A percentile compares a stretch with the other conserved stretches of the same genome.
Evolutionary conservation across 2,329 filamentous ascomycete species (phyloP).

Genomic region (Fusarium buharicum): DNA sequence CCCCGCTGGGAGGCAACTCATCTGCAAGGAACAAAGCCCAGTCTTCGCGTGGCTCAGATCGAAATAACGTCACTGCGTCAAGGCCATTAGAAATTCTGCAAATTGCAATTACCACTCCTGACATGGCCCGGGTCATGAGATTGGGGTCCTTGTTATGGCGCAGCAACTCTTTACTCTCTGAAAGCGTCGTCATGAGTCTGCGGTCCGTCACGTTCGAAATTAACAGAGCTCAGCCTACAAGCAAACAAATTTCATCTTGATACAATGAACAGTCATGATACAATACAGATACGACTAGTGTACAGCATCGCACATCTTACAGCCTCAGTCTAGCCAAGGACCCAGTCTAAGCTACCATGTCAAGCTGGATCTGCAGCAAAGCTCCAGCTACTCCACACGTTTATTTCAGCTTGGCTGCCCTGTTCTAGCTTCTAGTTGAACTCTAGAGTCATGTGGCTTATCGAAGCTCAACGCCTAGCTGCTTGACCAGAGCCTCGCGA

Average conservation of each 20-base stretch:
- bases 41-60: conserved; percentile 34
- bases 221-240: conserved; percentile 1
- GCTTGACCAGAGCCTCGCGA: conserved; percentile 69
- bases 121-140: conserved; percentile 15
- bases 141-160: conserved; percentile 18
- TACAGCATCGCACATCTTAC: conserved; percentile 28
- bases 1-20: conserved; percentile 35
- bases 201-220: conserved; percentile 5
- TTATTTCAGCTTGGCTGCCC: conserved; percentile 32
- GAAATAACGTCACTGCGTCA: conserved; percentile 30
- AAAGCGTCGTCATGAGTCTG: conserved; percentile 7
- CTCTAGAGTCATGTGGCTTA: conserved; percentile 29
- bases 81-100: conserved; percentile 16
- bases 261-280: conserved; percentile 9
- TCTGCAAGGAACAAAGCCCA: conserved; percentile 14
- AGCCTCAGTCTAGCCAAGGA: conserved; percentile 19
- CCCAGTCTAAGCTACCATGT: conserved; percentile 25
- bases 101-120: conserved; percentile 13
- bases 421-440: conserved; percentile 6
- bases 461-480: conserved; percentile 76
- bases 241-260: not conserved
- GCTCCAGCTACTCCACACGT: conserved; percentile 38
- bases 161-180: conserved; percentile 19
- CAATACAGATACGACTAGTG: conserved; percentile 23
- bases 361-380: conserved; percentile 28